These are phyloP conservation scores for Xerocomus amazonicus DNA, from an alignment of 1,284 basidiomycete species.

Conservation along the genomic window DNA sequence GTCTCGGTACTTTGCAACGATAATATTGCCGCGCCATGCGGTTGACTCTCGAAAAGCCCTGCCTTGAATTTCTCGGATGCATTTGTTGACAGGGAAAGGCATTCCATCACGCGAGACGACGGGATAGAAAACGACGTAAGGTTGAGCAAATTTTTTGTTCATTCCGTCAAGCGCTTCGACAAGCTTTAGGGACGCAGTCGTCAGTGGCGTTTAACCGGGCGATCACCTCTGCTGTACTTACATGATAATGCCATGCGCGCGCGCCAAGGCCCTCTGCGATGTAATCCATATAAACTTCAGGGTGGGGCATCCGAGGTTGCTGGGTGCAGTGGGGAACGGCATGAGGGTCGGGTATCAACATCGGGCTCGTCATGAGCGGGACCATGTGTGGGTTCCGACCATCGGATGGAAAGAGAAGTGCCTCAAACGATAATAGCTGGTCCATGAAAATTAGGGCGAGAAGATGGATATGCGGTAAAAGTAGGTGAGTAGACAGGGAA, in stretches of 20 bases:
- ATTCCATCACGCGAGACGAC: conserved; percentile 68
- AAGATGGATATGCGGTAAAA: conserved; percentile 8
- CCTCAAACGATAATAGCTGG: conserved; percentile 55
- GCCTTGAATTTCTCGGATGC: conserved; percentile 69
- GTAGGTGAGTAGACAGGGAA: conserved; percentile 14
- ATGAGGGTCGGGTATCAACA: conserved; percentile 46
- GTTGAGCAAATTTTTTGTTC: conserved; percentile 69
- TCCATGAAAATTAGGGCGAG: conserved; percentile 44
- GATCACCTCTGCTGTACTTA: conserved; percentile 32
- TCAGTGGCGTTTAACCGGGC: conserved; percentile 17
- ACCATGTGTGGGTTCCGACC: conserved; percentile 69
- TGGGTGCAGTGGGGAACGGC: conserved; percentile 36
- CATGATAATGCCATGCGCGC: conserved; percentile 69
- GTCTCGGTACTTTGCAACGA: conserved; percentile 71
- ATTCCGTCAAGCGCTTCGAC: conserved; percentile 73
- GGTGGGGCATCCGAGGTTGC: conserved; percentile 65
- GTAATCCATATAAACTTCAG: conserved; percentile 80
- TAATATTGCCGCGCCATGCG: conserved; percentile 75
- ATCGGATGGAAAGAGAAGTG: conserved; percentile 61
- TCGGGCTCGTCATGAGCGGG: conserved; percentile 62
- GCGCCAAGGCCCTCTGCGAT: conserved; percentile 67
- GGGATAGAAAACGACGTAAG: conserved; percentile 78
- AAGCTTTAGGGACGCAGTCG: conserved; percentile 40
- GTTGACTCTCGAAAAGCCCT: conserved; percentile 50
- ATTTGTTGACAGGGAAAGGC: conserved; percentile 74